Conservation (phyloP, 129 eudicot species). For the Ambrosia trifida region DNA sequence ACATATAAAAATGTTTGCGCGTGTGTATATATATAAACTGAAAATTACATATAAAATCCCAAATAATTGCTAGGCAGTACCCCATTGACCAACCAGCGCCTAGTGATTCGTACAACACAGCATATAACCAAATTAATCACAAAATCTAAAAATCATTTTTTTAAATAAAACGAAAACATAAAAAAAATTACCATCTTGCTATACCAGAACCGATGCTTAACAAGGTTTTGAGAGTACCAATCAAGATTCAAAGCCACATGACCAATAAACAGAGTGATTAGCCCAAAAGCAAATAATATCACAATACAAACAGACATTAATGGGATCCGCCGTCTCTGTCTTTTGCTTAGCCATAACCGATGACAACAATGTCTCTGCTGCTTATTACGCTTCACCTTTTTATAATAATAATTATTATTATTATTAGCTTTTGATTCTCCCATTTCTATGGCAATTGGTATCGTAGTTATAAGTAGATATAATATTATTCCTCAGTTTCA, state of each 20-base stretch:
- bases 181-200: conserved; percentile 41
- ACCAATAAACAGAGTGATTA: conserved; percentile 37
- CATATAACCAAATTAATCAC: neutral
- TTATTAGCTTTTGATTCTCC: conserved; percentile 42
- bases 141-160: neutral
- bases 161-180: neutral
- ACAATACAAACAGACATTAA: conserved; percentile 76
- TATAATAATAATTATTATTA: conserved; percentile 31
- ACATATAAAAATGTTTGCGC: too few relatives aligned
- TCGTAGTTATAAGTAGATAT: conserved; percentile 10
- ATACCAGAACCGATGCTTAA: conserved; percentile 51
- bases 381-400: conserved; percentile 29
- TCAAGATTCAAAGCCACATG: conserved; percentile 44
- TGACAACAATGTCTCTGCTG: conserved; percentile 30
- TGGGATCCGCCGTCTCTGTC: conserved; percentile 48
- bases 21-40: too few relatives aligned
- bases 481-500: conserved; percentile 37
- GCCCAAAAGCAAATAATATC: conserved; percentile 33
- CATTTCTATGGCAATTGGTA: conserved; percentile 15
- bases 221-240: conserved; percentile 39
- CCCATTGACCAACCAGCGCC: too few relatives aligned
- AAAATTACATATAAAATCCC: too few relatives aligned
- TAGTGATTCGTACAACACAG: too few relatives aligned
- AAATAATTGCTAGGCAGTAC: too few relatives aligned
- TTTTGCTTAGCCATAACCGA: conserved; percentile 43